Base-by-base conservation (phyloP, 169 alveolate genomes). In the Cryptosporidium baileyi region DNA sequence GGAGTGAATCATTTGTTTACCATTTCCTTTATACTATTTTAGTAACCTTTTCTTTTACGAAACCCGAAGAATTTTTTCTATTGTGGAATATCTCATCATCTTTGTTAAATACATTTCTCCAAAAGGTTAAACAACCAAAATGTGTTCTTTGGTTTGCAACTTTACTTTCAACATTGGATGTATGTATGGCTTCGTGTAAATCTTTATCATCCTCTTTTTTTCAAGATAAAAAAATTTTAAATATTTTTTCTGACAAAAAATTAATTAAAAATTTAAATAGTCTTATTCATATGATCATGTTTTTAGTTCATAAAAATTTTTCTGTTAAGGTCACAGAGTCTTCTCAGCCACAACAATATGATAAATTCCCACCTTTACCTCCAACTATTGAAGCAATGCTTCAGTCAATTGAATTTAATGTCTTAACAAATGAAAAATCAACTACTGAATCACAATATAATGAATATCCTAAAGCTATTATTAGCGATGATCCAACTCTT, bases 81-180 rank as follows among this genome's bases (percentile, higher is more conserved):
- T 40, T 74, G 43, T 74, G 85, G 85, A 61, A 38, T 13, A 57
- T 59, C 13, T 19, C 54, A n/a, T 54, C 85, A 36, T 11, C 61
- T 9, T 43, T 74, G n/a, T 61, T 74, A 2, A 51, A 57, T 38
- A 34, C 59, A 11, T 74, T 74, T 41, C 36, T 74, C 19, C 45
- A 32, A 52, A 51, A 54, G 3, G 74, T 54, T 40, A 74, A 74
- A 57, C 85, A 74, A 28, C 85, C 85, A 57, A 74, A 74, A 54
- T 52, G 67, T 74, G 41, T 74, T 17, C 40, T 74, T 15, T 74
- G 85, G 85, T 54, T 74, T 74, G 85, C 85, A 74, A 52, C 74
- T 11, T 34, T 74, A 7, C 63, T 74, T 2, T 74, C 85, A 38
- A 57, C 85, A 5, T 61, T 74, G 4, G 85, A 74, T 52, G 57